These are phyloP conservation scores for Paraphysoderma sedebokerense DNA, from an alignment of 371 early-diverging fungal species.

Conservation along the genomic window DNA sequence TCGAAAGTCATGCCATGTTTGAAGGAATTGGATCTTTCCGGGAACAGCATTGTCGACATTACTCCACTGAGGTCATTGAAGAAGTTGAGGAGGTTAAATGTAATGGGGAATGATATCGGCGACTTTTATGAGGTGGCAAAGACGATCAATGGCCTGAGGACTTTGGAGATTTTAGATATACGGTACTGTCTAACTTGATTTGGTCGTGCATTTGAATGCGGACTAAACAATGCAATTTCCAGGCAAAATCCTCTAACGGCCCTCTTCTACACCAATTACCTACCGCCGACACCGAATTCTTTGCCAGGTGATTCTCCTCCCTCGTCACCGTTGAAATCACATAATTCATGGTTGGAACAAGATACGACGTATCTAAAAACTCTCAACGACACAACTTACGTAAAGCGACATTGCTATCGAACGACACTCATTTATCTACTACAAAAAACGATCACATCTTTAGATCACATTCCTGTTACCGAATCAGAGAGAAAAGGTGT, in stretches of 20 bases:
- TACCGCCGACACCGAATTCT: neutral
- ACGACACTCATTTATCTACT: neutral
- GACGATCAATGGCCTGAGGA: too few species aligned
- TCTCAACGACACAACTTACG: neutral
- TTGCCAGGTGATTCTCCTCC: too few species aligned
- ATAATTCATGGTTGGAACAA: neutral
- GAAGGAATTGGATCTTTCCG: neutral
- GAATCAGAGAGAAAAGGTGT: neutral
- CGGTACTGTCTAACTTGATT: too few species aligned
- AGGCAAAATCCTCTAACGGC: neutral
- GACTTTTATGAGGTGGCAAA: neutral
- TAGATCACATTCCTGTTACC: neutral
- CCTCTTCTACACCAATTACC: neutral
- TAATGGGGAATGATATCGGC: neutral
- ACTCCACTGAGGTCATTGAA: neutral
- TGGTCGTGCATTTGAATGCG: too few species aligned
- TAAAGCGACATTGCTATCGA: neutral
- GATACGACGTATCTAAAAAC: neutral
- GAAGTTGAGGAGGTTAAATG: neutral
- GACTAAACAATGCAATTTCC: too few species aligned
- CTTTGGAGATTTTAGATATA: too few species aligned
- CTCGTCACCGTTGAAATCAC: too few species aligned
- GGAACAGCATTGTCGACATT: neutral
- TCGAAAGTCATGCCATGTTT: neutral
- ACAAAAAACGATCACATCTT: neutral